Evolutionary conservation across 176 grass and related monocot species (phyloP).

Genomic region (Alopecurus myosuroides): DNA sequence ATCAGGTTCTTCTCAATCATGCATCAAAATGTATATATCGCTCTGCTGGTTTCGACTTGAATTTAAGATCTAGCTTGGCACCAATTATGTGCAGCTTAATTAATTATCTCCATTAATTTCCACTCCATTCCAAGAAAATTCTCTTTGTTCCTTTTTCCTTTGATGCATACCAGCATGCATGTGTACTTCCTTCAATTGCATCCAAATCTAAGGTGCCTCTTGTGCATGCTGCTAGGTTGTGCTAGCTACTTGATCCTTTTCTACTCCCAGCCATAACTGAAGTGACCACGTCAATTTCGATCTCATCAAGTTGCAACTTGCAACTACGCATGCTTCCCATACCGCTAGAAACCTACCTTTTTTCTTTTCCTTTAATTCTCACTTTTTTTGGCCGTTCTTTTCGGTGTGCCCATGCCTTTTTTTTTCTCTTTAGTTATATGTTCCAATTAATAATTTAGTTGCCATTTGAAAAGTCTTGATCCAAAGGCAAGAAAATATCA

Average conservation of each 20-base stretch:
- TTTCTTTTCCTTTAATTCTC: background rate
- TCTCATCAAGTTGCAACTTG: slow-evolving; percentile 43
- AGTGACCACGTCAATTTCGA: slow-evolving; percentile 38
- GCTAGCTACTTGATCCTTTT: slow-evolving; percentile 16
- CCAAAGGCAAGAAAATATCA: slow-evolving; percentile 5
- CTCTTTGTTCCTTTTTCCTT: slow-evolving; percentile 31
- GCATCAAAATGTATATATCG: background rate
- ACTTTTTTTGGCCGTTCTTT: background rate
- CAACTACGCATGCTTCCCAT: slow-evolving; percentile 39
- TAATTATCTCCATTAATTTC: slow-evolving; percentile 12
- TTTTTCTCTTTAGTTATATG: background rate
- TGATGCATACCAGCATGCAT: slow-evolving; percentile 21
- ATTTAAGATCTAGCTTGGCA: slow-evolving; percentile 29
- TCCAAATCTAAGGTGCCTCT: background rate
- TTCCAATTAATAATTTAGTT: background rate
- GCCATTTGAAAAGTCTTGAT: slow-evolving; percentile 14
- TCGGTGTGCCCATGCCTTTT: slow-evolving; percentile 22
- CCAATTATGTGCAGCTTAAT: background rate
- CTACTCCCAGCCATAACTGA: slow-evolving; percentile 37
- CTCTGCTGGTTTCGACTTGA: slow-evolving; percentile 14
- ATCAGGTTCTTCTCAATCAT: slow-evolving; percentile 22
- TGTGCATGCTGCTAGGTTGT: background rate
- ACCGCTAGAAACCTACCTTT: slow-evolving; percentile 25
- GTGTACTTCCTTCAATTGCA: slow-evolving; percentile 6
- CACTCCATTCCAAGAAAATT: slow-evolving; percentile 29